Conservation (phyloP, 345 rosid genomes). For the Ceriops zippeliana region DNA sequence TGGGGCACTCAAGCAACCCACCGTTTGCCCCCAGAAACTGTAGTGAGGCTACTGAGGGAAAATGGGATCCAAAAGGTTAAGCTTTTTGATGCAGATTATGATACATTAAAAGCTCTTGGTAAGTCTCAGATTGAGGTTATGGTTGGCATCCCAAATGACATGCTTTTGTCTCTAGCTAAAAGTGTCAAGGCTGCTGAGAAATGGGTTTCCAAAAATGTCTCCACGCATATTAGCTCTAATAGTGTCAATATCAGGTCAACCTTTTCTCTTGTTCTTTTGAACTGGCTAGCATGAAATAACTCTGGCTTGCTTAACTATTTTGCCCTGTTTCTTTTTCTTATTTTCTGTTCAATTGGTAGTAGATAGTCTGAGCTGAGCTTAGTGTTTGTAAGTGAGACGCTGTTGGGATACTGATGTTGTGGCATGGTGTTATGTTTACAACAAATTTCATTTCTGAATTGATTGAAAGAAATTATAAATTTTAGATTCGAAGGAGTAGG, state of each 20-base stretch:
- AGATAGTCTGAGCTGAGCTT: not conserved
- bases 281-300: not conserved
- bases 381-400: not conserved
- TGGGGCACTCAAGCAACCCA: constrained; percentile 93
- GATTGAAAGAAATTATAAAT: not conserved
- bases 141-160: constrained; percentile 98
- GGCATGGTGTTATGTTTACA: not conserved
- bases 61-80: constrained; percentile 79
- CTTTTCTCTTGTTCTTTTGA: not conserved
- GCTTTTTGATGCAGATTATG: constrained; percentile 88
- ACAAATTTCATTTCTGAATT: not conserved
- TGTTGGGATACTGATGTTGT: not conserved
- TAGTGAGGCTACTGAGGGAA: constrained; percentile 63
- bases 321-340: not conserved
- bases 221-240: constrained; percentile 50
- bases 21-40: constrained; percentile 68
- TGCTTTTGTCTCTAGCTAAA: constrained; percentile 61
- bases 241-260: constrained; percentile 77
- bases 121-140: constrained; percentile 78
- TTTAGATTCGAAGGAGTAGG: not conserved
- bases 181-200: constrained; percentile 79
- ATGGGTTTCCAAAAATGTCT: constrained; percentile 86
- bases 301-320: not conserved
- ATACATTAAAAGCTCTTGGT: constrained; percentile 60
- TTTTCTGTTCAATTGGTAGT: not conserved